These are phyloP conservation scores for Suhomyces atakaporum DNA, from an alignment of 1,139 yeast genomes.

Conservation along the genomic window DNA sequence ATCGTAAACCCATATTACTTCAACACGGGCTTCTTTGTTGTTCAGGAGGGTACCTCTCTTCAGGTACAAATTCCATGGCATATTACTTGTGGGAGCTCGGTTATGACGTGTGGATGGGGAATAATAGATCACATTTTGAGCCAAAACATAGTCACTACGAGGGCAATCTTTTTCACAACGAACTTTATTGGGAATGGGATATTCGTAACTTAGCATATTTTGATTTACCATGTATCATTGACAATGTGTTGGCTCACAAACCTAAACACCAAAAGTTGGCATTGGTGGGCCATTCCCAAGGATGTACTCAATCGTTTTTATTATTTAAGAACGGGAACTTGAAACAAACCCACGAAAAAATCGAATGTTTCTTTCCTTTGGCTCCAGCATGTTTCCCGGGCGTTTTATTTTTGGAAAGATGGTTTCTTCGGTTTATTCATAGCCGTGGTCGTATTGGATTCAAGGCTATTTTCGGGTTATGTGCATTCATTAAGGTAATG, in stretches of 20 bases:
- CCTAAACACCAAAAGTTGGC: slow-evolving; percentile 53
- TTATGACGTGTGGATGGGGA: slow-evolving; percentile 93
- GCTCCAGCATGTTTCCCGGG: slow-evolving; percentile 96
- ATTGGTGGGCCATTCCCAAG: slow-evolving; percentile 86
- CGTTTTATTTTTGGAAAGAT: slow-evolving; percentile 55
- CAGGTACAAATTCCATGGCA: slow-evolving; percentile 77
- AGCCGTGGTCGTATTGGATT: slow-evolving; percentile 37
- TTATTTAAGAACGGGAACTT: slow-evolving; percentile 47
- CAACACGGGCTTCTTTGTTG: slow-evolving; percentile 88
- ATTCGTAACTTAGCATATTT: slow-evolving; percentile 72
- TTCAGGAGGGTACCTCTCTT: slow-evolving; percentile 78
- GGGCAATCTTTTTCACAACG: slow-evolving; percentile 48
- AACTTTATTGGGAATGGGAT: slow-evolving; percentile 82
- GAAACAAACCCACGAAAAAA: slow-evolving; percentile 39
- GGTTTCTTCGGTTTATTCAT: slow-evolving; percentile 60
- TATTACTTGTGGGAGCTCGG: slow-evolving; percentile 61
- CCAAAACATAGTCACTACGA: slow-evolving; percentile 56
- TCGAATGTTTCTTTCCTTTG: slow-evolving; percentile 71
- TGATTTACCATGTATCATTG: slow-evolving; percentile 75
- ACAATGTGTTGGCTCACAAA: slow-evolving; percentile 51
- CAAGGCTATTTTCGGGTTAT: slow-evolving; percentile 57
- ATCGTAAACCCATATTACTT: slow-evolving; percentile 62
- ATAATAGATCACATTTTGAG: slow-evolving; percentile 82
- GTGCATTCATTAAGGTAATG: slow-evolving; percentile 62
- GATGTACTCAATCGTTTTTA: slow-evolving; percentile 81